Base-by-base conservation (phyloP, 2,329 filamentous ascomycete species). In the Alternaria novae-zelandiae region DNA sequence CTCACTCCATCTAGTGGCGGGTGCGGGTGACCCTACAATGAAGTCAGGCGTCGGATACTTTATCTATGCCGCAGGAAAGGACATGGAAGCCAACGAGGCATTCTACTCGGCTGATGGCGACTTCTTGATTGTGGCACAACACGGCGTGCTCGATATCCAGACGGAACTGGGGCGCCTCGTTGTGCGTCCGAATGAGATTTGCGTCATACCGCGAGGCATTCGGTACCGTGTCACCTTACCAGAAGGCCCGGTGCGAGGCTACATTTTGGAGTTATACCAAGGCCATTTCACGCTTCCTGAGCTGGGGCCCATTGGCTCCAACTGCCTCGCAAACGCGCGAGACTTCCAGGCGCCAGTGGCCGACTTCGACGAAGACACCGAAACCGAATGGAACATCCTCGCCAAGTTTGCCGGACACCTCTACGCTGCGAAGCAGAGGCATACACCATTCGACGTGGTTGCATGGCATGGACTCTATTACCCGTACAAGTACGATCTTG, bases 71-170 rank as follows among this genome's bases (percentile, higher is more conserved):
- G 92, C 91, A 0, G 92, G 91, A 20, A 90, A 87, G 77, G 89
- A 90, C 74, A 97, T 97, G 94, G 84, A 85, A 53, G 81, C 85
- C n/a, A 86, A 87, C 43, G 85, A 90, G 54, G 92, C 92, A 0
- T 96, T 94, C 78, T 96, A 95, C 84, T 94, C 91, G 4, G 90
- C 93, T 0, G 90, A 92, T 63, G 90, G 90, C 15, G 89, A 91
- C 73, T 86, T 89, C 64, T 80, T 91, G 56, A 89, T 91, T 50
- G 83, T 91, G 3, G 88, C 86, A 0, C 89, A 91, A 63, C 85
- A 89, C 66, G 90, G 90, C 12, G 82, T 85, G 0, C 82, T 92
- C 2, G 87, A 91, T 67, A 88, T 91, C 49, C 88, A 90, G 72
- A 91, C 90, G 3, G 90, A 91, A 72, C 84, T 91, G 15, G 90